Percentiles rank a stretch among this genome's conserved stretches.
Conservation (phyloP, 2,329 filamentous ascomycete species). For the Sporothrix euskadiensis region DNA sequence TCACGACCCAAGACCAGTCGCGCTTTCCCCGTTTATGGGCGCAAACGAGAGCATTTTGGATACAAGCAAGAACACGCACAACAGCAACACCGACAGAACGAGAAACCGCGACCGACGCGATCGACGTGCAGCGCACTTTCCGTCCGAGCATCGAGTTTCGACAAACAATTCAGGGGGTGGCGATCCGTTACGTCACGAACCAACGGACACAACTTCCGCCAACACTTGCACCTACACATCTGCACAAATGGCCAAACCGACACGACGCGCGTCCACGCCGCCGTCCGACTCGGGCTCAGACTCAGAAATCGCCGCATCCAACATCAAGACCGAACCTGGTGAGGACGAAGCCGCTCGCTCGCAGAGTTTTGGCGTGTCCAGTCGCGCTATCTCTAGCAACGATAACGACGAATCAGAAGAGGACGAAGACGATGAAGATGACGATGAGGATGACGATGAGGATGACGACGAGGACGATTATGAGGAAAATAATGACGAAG, state of each 20-base stretch:
- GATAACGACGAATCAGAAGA: background rate
- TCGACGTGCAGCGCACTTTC: background rate
- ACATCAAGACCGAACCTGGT: constrained; percentile 8
- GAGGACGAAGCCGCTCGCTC: background rate
- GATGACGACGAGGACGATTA: background rate
- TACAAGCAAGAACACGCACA: background rate
- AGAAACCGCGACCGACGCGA: background rate
- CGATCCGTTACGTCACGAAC: background rate
- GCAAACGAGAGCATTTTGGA: background rate
- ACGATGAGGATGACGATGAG: background rate
- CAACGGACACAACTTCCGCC: background rate
- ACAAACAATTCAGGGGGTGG: background rate
- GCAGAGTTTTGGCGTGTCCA: background rate
- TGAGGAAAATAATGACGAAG: constrained; percentile 1
- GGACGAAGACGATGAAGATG: background rate
- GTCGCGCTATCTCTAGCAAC: background rate
- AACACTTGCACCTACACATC: background rate
- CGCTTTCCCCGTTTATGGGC: background rate
- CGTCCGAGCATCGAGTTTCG: background rate
- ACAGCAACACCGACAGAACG: background rate
- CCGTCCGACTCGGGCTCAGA: constrained; percentile 7
- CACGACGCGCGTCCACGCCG: constrained; percentile 4
- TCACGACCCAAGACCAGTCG: background rate
- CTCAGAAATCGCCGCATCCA: background rate
- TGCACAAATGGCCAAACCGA: background rate